These are phyloP conservation scores for Euphrasia confusa DNA, from an alignment of 257 asterid species.

Conservation along the genomic window DNA sequence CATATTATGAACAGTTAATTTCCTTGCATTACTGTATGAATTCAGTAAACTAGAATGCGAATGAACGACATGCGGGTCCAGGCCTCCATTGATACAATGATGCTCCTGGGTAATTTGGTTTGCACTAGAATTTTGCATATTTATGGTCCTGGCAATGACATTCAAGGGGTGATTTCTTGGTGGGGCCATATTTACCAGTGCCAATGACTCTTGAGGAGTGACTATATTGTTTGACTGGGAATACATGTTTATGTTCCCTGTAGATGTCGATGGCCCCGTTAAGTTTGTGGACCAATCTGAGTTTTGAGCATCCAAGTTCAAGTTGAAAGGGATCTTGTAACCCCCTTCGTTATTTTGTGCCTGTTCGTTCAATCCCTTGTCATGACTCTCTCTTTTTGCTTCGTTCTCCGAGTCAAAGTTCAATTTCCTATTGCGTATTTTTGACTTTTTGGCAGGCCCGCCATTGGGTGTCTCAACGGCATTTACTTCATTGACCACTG, in stretches of 20 bases:
- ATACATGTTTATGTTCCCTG: conserved; percentile 24
- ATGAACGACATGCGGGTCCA: conserved; percentile 31
- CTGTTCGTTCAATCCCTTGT: conserved; percentile 9
- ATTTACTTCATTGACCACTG: conserved; percentile 27
- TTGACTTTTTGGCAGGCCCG: conserved; percentile 27
- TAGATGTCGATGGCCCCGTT: conserved; percentile 28
- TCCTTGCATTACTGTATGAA: conserved; percentile 7
- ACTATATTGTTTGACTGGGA: conserved; percentile 21
- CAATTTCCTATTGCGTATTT: conserved; percentile 57
- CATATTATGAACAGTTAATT: conserved; percentile 24
- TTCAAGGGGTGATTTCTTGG: conserved; percentile 49
- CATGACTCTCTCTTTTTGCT: conserved; percentile 29
- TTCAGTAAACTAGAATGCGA: conserved; percentile 26
- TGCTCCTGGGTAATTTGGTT: conserved; percentile 21
- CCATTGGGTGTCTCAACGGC: conserved; percentile 29
- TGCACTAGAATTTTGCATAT: conserved; percentile 30
- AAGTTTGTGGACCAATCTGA: conserved; percentile 30
- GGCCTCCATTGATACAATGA: conserved; percentile 33
- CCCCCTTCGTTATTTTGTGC: conserved; percentile 27
- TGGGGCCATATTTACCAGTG: conserved; percentile 24
- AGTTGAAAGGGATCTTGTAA: conserved; percentile 33
- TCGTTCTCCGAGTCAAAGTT: conserved; percentile 46
- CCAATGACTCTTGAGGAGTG: conserved; percentile 31
- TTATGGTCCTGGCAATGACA: conserved; percentile 53
- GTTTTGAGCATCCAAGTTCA: conserved; percentile 38